Conservation (phyloP, 2,329 filamentous ascomycete genomes). For the Fusarium virguliforme region DNA sequence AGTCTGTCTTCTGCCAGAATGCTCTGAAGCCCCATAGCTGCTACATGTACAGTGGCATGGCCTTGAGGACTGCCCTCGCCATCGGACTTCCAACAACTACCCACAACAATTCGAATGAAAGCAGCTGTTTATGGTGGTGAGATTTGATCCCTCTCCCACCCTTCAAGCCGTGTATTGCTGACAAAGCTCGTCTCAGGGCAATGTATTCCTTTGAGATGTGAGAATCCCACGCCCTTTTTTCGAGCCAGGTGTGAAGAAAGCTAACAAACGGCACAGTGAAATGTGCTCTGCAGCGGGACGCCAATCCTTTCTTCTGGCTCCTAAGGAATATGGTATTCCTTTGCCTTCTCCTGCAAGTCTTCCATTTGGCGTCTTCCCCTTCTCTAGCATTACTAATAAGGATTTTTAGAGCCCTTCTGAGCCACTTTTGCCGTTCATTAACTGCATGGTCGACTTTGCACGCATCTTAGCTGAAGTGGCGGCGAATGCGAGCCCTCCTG, state of each 20-base stretch:
- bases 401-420: neutral
- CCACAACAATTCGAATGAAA: slow-evolving; percentile 9
- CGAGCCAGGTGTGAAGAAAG: neutral
- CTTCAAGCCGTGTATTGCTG: neutral
- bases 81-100: slow-evolving; percentile 23
- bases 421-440: slow-evolving; percentile 16
- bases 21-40: slow-evolving; percentile 31
- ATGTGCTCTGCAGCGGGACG: slow-evolving; percentile 28
- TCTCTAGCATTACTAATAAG: neutral
- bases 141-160: neutral
- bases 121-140: slow-evolving; percentile 27
- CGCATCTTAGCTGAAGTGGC: slow-evolving; percentile 22
- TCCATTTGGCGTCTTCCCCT: neutral
- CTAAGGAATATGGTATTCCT: slow-evolving; percentile 19
- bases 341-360: neutral
- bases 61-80: slow-evolving; percentile 25
- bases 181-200: neutral
- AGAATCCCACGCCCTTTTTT: neutral
- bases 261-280: slow-evolving; percentile 9
- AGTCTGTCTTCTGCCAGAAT: slow-evolving; percentile 32
- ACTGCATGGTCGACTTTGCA: slow-evolving; percentile 28
- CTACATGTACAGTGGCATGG: slow-evolving; percentile 33
- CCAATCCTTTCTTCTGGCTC: slow-evolving; percentile 17
- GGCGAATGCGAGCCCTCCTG: slow-evolving; percentile 11
- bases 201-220: slow-evolving; percentile 29